Evolutionary conservation across 208 protist species (phyloP).

Genomic region (Wallacemonas sp.): DNA sequence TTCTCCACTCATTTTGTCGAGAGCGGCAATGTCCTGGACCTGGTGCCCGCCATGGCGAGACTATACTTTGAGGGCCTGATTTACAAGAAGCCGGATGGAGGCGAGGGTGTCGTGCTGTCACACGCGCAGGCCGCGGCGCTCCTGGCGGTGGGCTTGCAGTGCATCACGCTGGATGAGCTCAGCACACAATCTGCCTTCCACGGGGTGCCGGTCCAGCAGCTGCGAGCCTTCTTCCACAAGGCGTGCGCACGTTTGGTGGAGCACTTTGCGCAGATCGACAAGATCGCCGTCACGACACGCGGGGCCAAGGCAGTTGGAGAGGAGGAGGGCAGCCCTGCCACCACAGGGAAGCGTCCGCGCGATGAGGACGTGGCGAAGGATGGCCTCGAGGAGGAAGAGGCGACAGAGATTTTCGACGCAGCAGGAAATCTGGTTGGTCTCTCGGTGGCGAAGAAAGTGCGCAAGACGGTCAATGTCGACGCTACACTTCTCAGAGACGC

Average conservation of each 20-base stretch:
- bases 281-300: constrained; percentile 32
- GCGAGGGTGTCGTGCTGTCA: constrained; percentile 82
- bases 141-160: constrained; percentile 94
- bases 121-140: constrained; percentile 93
- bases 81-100: constrained; percentile 58
- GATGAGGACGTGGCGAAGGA: constrained; percentile 7
- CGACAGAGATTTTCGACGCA: constrained; percentile 63
- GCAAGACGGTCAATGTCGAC: constrained; percentile 55
- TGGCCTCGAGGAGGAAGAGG: constrained; percentile 38
- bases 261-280: constrained; percentile 65
- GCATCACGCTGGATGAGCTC: constrained; percentile 74
- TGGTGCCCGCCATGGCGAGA: constrained; percentile 92
- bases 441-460: constrained; percentile 60
- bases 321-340: too few relatives aligned
- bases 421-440: constrained; percentile 74
- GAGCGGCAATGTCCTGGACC: constrained; percentile 95
- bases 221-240: constrained; percentile 89
- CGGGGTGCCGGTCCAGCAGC: constrained; percentile 71
- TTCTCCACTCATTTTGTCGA: constrained; percentile 95
- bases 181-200: constrained; percentile 54
- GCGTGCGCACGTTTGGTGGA: constrained; percentile 70
- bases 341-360: background rate
- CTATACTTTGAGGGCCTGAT: constrained; percentile 90
- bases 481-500: constrained; percentile 75
- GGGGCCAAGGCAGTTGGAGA: too few relatives aligned